Evolutionary conservation across 2,329 filamentous ascomycete species (phyloP).

Genomic region (Botryosphaeria dothidea): DNA sequence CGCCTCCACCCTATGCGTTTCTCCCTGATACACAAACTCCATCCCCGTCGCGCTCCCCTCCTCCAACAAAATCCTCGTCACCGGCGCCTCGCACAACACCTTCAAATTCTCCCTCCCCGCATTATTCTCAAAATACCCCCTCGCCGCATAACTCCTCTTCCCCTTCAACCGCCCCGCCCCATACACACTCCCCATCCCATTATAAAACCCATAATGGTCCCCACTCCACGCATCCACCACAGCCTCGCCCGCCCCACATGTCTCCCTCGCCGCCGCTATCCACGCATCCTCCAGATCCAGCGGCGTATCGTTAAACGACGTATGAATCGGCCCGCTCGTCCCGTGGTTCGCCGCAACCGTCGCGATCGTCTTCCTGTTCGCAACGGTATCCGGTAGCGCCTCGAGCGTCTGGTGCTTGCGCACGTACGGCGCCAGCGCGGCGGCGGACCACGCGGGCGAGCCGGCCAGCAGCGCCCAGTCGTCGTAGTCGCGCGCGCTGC

Average conservation of each 20-base stretch:
- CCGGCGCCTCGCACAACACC: background rate
- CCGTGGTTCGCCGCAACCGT: conserved; percentile 29
- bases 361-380: conserved; percentile 25
- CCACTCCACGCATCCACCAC: conserved; percentile 36
- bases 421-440: conserved; percentile 49
- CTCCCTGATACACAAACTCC: background rate
- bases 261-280: conserved; percentile 29
- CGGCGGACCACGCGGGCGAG: conserved; percentile 44
- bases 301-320: conserved; percentile 37
- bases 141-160: conserved; percentile 37
- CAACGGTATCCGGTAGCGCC: conserved; percentile 31
- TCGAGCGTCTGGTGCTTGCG: conserved; percentile 41
- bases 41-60: background rate
- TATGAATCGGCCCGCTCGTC: conserved; percentile 35
- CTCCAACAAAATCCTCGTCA: background rate
- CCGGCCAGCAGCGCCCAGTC: conserved; percentile 18
- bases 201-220: conserved; percentile 38
- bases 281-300: conserved; percentile 26
- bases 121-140: conserved; percentile 27
- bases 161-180: conserved; percentile 33
- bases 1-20: conserved; percentile 27
- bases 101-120: background rate
- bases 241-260: conserved; percentile 28
- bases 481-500: conserved; percentile 18
- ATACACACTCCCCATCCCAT: conserved; percentile 30